Percentiles rank a stretch among this genome's conserved stretches.
Conservation (phyloP, 2,329 filamentous ascomycete species). For the Cladobotryum mycophilum region DNA sequence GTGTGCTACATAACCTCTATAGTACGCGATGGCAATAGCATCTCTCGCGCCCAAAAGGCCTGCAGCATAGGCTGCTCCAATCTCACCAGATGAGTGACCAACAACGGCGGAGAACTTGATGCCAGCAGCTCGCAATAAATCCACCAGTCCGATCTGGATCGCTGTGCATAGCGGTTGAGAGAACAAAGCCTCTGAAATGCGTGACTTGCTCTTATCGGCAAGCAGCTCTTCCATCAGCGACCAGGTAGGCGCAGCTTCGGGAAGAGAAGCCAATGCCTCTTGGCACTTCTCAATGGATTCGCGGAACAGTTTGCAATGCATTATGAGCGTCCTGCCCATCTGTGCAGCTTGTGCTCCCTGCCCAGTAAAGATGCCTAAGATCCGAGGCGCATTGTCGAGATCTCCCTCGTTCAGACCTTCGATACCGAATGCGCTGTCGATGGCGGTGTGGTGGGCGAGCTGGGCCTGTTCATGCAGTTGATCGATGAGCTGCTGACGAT, state of each 20-base stretch:
- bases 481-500: too few relatives aligned
- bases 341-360: slow-evolving; percentile 5
- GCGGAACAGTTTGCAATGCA: neutral
- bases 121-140: slow-evolving; percentile 22
- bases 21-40: slow-evolving; percentile 14
- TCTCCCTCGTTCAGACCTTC: too few relatives aligned
- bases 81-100: slow-evolving; percentile 45
- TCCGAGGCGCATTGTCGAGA: too few relatives aligned
- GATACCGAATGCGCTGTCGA: too few relatives aligned
- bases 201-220: neutral
- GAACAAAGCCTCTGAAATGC: slow-evolving; percentile 19
- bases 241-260: slow-evolving; percentile 1
- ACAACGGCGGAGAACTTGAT: slow-evolving; percentile 31
- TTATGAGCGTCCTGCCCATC: neutral
- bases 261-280: neutral
- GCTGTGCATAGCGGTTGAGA: slow-evolving; percentile 26
- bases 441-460: too few relatives aligned
- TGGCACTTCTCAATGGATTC: neutral
- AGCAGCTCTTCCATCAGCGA: slow-evolving; percentile 3
- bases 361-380: slow-evolving; percentile 4
- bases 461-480: too few relatives aligned
- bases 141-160: slow-evolving; percentile 22
- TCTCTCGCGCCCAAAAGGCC: slow-evolving; percentile 29
- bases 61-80: slow-evolving; percentile 44
- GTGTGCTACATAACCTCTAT: neutral